Evolutionary conservation across 1,139 yeast species (phyloP).

Genomic region (Yamadazyma sp.): DNA sequence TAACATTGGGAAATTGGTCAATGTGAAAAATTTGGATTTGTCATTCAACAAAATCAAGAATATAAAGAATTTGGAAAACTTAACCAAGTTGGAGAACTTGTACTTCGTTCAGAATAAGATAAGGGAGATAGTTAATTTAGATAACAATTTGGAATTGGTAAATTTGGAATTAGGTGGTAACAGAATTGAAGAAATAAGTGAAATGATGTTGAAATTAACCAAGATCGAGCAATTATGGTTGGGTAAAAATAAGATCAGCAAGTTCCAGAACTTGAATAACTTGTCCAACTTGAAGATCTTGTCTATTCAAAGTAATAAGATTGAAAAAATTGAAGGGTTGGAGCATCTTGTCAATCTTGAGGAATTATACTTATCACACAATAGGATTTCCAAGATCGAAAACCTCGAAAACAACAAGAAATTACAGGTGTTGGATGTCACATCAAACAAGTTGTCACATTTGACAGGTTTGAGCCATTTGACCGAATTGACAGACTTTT

Average conservation of each 20-base stretch:
- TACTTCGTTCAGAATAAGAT: conserved; percentile 91
- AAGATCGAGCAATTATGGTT: conserved; percentile 83
- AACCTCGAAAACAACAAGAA: conserved; percentile 72
- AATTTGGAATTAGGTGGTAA: conserved; percentile 94
- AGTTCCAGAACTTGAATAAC: conserved; percentile 61
- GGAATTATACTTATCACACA: conserved; percentile 87
- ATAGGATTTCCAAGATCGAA: conserved; percentile 73
- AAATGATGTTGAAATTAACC: conserved; percentile 51
- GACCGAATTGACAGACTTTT: conserved; percentile 74
- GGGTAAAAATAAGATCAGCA: conserved; percentile 79
- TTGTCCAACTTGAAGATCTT: conserved; percentile 68
- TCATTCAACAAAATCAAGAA: conserved; percentile 90
- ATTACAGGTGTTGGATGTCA: conserved; percentile 75
- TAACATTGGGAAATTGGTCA: conserved; percentile 58
- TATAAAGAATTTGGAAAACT: conserved; percentile 73
- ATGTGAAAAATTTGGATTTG: conserved; percentile 68
- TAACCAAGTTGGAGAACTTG: conserved; percentile 62
- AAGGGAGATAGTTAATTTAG: conserved; percentile 66
- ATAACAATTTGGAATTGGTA: conserved; percentile 54
- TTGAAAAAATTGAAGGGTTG: conserved; percentile 78
- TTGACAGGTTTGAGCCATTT: conserved; percentile 70
- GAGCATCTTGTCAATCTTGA: conserved; percentile 71
- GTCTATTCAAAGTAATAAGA: conserved; percentile 85
- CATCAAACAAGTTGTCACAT: conserved; percentile 65
- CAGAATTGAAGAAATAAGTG: conserved; percentile 62